phyloP scores from a whole-genome alignment of 352 stramenopile genomes.

The Vaucheria bursata region DNA sequence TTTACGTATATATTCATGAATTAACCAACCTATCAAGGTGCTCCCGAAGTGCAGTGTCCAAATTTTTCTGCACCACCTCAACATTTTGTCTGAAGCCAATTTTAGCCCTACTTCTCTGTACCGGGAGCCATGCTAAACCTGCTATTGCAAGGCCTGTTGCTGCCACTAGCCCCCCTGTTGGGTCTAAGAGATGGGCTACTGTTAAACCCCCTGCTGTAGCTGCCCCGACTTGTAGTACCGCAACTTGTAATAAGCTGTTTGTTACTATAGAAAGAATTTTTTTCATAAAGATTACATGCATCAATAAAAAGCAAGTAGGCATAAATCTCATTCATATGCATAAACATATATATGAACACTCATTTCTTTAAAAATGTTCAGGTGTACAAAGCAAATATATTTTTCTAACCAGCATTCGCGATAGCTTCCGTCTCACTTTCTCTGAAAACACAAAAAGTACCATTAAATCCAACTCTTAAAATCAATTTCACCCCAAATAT shows the following conservation, averaged over 20 bases:
- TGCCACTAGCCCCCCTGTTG: background rate
- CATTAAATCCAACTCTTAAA: no score
- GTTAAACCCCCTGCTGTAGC: background rate
- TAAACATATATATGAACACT: no score
- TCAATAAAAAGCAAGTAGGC: no score
- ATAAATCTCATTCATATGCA: no score
- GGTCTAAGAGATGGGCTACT: background rate
- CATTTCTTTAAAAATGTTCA: no score
- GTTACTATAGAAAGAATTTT: conserved; percentile 1
- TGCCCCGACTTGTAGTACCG: conserved; percentile 2
- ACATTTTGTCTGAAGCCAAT: background rate
- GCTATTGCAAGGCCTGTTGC: conserved; percentile 2
- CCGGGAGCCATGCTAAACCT: background rate
- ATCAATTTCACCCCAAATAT: no score
- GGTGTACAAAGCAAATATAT: no score
- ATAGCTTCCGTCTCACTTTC: no score
- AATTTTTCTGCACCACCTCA: background rate
- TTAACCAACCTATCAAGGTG: conserved; percentile 10
- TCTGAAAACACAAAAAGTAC: no score
- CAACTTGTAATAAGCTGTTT: conserved; percentile 3
- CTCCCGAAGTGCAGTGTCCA: background rate
- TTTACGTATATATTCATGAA: no score
- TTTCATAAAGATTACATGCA: no score
- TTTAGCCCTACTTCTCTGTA: background rate
- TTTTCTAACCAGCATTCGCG: no score